Conservation (phyloP, 805 yeast genomes). For the Saccharomycopsis sp. region DNA sequence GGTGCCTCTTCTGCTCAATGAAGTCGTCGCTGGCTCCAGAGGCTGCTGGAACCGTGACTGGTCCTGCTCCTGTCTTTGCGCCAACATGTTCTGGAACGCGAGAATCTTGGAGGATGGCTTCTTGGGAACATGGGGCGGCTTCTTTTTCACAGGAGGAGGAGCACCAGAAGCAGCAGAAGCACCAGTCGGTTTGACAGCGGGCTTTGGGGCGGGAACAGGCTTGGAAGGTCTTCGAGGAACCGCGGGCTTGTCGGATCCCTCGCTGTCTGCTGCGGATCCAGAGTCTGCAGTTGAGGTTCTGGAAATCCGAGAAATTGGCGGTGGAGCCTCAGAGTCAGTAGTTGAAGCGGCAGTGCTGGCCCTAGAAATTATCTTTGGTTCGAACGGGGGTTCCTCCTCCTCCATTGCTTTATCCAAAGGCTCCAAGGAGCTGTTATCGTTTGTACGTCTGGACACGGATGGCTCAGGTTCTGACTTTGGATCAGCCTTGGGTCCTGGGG, state of each 20-base stretch:
- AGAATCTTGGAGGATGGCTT: slow-evolving; percentile 73
- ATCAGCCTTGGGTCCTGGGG: too few species aligned
- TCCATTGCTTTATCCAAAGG: neutral
- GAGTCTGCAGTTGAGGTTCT: slow-evolving; percentile 3
- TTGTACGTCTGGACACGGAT: too few species aligned
- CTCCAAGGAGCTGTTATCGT: too few species aligned
- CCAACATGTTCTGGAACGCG: slow-evolving; percentile 71
- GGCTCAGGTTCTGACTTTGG: too few species aligned
- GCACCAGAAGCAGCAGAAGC: neutral
- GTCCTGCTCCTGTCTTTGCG: slow-evolving; percentile 38
- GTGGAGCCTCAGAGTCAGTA: slow-evolving; percentile 3
- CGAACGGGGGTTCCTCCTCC: neutral
- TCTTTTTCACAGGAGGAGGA: slow-evolving; percentile 22
- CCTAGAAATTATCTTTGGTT: slow-evolving; percentile 1
- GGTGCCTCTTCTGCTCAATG: slow-evolving; percentile 5
- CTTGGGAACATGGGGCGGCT: slow-evolving; percentile 64
- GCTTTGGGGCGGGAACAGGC: neutral
- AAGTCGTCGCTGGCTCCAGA: neutral
- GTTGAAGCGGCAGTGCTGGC: slow-evolving; percentile 1
- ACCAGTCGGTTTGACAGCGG: neutral
- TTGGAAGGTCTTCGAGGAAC: slow-evolving; percentile 28
- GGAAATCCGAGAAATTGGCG: slow-evolving; percentile 5
- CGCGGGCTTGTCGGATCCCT: slow-evolving; percentile 21
- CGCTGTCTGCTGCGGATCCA: neutral
- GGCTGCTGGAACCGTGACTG: slow-evolving; percentile 10